phyloP scores from a whole-genome alignment of 306 rosid genomes.

The Purshia tridentata region DNA sequence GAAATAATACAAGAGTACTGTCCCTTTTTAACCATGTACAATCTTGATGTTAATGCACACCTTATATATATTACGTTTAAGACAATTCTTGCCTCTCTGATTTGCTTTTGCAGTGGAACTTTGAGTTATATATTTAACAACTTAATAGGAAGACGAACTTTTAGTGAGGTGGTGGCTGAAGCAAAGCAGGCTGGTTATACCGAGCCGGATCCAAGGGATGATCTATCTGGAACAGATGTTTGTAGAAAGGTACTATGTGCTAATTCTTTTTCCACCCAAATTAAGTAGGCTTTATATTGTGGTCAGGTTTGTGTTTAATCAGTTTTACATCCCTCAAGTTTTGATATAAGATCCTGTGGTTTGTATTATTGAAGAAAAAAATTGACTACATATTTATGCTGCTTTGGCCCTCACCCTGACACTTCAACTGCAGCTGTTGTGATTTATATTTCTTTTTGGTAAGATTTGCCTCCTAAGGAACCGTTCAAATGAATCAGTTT shows the following conservation, averaged over 20 bases:
- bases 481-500: conserved; percentile 8
- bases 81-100: conserved; percentile 14
- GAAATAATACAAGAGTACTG: neutral
- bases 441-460: no score
- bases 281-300: neutral
- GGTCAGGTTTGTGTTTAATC: neutral
- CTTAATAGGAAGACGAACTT: conserved; percentile 56
- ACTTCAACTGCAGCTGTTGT: neutral
- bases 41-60: neutral
- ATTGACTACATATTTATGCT: neutral
- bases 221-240: conserved; percentile 93
- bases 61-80: neutral
- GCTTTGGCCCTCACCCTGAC: neutral
- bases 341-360: neutral
- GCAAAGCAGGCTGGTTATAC: conserved; percentile 97
- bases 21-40: neutral
- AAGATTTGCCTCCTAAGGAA: neutral
- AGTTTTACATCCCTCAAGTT: neutral
- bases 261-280: neutral
- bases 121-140: conserved; percentile 96
- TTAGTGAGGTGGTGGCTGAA: conserved; percentile 89
- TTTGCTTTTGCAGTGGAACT: conserved; percentile 84
- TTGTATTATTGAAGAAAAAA: neutral
- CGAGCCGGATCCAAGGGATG: conserved; percentile 99
- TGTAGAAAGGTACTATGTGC: conserved; percentile 73